Percentiles rank a stretch among this genome's conserved stretches.
Conservation (phyloP, 2,329 filamentous ascomycete species). For the Triangularia setosa region DNA sequence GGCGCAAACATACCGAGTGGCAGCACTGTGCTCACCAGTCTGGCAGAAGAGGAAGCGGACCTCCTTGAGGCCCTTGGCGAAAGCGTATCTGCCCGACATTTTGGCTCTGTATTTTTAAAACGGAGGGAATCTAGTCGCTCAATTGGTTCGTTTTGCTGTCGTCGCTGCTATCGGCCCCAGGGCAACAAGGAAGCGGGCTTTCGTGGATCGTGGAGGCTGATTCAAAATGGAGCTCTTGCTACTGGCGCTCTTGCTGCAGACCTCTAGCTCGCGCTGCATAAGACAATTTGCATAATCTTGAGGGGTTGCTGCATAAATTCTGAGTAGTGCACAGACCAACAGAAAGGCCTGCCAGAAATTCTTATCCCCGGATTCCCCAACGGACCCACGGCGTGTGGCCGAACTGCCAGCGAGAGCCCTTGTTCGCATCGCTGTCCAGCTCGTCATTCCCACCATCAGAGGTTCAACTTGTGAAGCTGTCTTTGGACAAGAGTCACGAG, state of each 20-base stretch:
- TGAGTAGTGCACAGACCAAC: neutral
- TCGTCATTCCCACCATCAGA: neutral
- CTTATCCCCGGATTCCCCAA: neutral
- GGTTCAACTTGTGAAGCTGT: neutral
- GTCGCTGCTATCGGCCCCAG: conserved; percentile 9
- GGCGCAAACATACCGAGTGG: conserved; percentile 64
- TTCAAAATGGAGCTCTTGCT: conserved; percentile 14
- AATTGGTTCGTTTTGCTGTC: conserved; percentile 21
- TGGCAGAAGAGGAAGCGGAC: conserved; percentile 97
- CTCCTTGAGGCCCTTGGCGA: conserved; percentile 85
- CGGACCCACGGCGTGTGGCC: neutral
- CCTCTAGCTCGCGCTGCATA: neutral
- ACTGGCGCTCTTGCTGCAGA: conserved; percentile 4
- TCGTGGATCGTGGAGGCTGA: conserved; percentile 6
- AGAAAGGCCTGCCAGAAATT: neutral
- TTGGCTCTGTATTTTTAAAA: conserved; percentile 6
- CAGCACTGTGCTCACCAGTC: conserved; percentile 83
- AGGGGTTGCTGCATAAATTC: neutral
- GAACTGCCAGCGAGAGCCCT: neutral
- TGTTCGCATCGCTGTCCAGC: neutral
- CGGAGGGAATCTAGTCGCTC: conserved; percentile 17
- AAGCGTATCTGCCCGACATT: conserved; percentile 93
- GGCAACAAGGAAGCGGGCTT: conserved; percentile 10
- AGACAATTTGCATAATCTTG: neutral
- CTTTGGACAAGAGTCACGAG: neutral